A percentile compares a stretch with the other conserved stretches of the same genome.
Conservation (phyloP, 768 basidiomycete genomes). For the Pisolithus tinctorius region DNA sequence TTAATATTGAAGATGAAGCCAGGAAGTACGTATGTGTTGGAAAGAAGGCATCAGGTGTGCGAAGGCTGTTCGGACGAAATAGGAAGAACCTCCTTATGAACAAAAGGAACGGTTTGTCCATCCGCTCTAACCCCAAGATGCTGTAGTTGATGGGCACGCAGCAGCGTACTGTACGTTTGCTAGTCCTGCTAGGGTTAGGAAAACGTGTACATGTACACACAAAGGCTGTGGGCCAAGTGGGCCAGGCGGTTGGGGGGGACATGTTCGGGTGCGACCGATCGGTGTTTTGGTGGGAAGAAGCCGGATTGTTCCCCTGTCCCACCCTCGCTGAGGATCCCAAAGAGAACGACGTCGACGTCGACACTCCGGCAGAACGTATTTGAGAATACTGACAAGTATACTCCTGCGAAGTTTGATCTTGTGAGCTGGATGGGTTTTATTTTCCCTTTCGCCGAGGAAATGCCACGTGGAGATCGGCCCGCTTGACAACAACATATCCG, state of each 20-base stretch:
- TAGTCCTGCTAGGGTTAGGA: background rate
- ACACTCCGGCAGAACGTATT: background rate
- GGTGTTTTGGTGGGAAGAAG: conserved; percentile 3
- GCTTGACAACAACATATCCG: conserved; percentile 13
- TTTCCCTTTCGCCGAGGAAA: conserved; percentile 1
- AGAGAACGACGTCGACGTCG: background rate
- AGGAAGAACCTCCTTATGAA: background rate
- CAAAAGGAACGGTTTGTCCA: background rate
- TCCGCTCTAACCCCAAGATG: background rate
- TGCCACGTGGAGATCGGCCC: conserved; percentile 20
- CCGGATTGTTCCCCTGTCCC: too few relatives aligned
- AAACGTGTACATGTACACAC: background rate
- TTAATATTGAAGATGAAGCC: background rate
- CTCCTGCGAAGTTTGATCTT: background rate
- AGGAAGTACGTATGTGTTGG: background rate
- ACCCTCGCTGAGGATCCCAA: background rate
- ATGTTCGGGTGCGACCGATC: background rate
- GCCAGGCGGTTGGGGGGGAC: background rate
- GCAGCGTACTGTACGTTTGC: too few relatives aligned
- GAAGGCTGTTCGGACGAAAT: background rate
- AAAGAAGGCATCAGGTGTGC: background rate
- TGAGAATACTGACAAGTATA: background rate
- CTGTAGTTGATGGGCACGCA: background rate
- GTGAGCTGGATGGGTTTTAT: background rate
- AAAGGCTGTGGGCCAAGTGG: background rate